Percentiles rank a stretch among this genome's conserved stretches.
Evolutionary conservation across 2,329 filamentous ascomycete species (phyloP).

Genomic region (Grosmannia penicillata): DNA sequence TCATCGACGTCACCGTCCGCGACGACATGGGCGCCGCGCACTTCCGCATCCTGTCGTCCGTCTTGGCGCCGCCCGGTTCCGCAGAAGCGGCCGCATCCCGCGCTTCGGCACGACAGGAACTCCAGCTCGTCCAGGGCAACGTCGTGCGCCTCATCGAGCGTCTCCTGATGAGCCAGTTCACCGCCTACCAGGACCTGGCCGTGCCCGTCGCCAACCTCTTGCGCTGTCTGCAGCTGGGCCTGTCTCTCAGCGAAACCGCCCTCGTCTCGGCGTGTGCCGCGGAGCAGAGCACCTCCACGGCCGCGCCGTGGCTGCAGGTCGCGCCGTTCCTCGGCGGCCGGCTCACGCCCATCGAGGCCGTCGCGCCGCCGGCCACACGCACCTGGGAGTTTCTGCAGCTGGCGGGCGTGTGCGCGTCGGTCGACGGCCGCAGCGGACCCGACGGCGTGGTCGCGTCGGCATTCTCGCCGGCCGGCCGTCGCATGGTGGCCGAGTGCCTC

Average conservation of each 20-base stretch:
- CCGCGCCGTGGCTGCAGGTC: constrained; percentile 24
- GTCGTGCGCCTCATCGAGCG: constrained; percentile 57
- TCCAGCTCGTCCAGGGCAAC: constrained; percentile 37
- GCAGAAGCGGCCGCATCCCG: constrained; percentile 9
- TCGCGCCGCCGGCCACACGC: constrained; percentile 12
- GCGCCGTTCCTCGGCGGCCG: constrained; percentile 43
- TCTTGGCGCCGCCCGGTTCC: neutral
- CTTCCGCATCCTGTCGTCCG: constrained; percentile 17
- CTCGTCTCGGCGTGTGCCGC: constrained; percentile 12
- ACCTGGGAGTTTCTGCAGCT: constrained; percentile 36
- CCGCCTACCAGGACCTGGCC: constrained; percentile 74
- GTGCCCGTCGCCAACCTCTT: constrained; percentile 66
- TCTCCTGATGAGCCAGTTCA: constrained; percentile 56
- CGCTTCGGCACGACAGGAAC: constrained; percentile 21
- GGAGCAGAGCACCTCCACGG: neutral
- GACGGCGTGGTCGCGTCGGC: constrained; percentile 24
- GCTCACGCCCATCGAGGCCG: constrained; percentile 15
- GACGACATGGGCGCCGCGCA: constrained; percentile 26
- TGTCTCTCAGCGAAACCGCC: constrained; percentile 45
- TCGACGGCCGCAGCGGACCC: constrained; percentile 27
- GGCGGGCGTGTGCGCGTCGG: constrained; percentile 25
- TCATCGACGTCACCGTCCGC: constrained; percentile 50
- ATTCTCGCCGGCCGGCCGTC: constrained; percentile 27
- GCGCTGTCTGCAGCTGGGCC: constrained; percentile 60
- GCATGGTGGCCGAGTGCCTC: constrained; percentile 50